Conservation (phyloP, 2,329 filamentous ascomycete genomes). For the Conoideocrella luteorostrata region DNA sequence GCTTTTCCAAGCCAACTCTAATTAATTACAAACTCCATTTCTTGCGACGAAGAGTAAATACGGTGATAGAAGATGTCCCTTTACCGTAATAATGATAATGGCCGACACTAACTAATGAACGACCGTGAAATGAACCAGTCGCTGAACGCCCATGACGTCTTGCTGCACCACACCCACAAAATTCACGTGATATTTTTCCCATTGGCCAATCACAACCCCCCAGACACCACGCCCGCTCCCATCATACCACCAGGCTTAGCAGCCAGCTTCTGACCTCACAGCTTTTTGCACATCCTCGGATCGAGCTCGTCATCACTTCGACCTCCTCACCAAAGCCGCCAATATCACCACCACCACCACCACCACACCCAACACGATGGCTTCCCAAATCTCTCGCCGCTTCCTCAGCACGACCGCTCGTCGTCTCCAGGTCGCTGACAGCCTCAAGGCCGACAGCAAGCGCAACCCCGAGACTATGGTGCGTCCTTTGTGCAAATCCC, state of each 20-base stretch:
- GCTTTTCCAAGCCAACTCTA: too few species aligned
- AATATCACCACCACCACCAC: slow-evolving; percentile 14
- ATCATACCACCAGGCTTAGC: slow-evolving; percentile 2
- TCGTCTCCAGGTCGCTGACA: slow-evolving; percentile 40
- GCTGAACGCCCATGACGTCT: slow-evolving; percentile 3
- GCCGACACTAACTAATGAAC: not conserved
- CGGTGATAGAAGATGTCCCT: too few species aligned
- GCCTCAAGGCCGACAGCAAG: slow-evolving; percentile 53
- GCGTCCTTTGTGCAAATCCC: slow-evolving; percentile 32
- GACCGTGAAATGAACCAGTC: too few species aligned
- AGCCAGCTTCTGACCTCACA: slow-evolving; percentile 1
- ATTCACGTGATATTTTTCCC: slow-evolving; percentile 1
- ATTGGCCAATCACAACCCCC: slow-evolving; percentile 4
- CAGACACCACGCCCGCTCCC: too few species aligned
- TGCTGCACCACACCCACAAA: not conserved
- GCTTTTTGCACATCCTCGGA: not conserved
- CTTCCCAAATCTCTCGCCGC: slow-evolving; percentile 50
- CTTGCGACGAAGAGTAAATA: too few species aligned
- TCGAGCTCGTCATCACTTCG: not conserved
- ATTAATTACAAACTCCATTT: too few species aligned
- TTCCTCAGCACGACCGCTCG: slow-evolving; percentile 49
- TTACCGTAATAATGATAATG: not conserved
- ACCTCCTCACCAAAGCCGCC: slow-evolving; percentile 8
- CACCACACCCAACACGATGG: slow-evolving; percentile 37
- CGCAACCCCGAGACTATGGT: slow-evolving; percentile 42